These are phyloP conservation scores for Coffea eugenioides DNA, from an alignment of 257 asterid genomes.

Conservation along the genomic window DNA sequence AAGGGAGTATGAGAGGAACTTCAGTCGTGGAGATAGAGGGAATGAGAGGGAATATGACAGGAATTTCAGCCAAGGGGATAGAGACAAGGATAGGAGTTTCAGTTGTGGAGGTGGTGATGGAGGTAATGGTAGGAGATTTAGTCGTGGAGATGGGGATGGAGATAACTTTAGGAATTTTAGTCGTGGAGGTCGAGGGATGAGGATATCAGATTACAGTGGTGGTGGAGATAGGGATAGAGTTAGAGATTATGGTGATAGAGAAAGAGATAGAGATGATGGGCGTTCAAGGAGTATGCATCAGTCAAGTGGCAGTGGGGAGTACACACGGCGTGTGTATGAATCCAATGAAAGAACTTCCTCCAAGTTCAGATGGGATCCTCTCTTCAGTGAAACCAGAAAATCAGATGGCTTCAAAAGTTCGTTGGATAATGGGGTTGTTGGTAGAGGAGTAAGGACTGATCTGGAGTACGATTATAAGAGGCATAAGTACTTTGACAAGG, in stretches of 20 bases:
- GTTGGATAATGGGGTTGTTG: slow-evolving; percentile 28
- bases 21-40: slow-evolving; percentile 14
- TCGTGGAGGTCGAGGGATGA: slow-evolving; percentile 1
- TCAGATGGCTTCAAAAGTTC: slow-evolving; percentile 27
- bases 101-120: neutral
- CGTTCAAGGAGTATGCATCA: neutral
- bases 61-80: slow-evolving; percentile 7
- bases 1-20: neutral
- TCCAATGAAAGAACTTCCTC: slow-evolving; percentile 27
- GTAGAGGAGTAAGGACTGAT: slow-evolving; percentile 32
- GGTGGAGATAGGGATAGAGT: slow-evolving; percentile 23
- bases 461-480: slow-evolving; percentile 24
- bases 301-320: slow-evolving; percentile 10
- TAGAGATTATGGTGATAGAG: slow-evolving; percentile 28
- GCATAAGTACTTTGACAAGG: slow-evolving; percentile 24
- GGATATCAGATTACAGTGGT: slow-evolving; percentile 16
- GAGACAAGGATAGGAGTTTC: slow-evolving; percentile 1
- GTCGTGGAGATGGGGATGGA: slow-evolving; percentile 20
- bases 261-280: slow-evolving; percentile 21
- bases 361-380: slow-evolving; percentile 34
- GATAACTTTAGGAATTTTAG: slow-evolving; percentile 16
- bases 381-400: slow-evolving; percentile 33
- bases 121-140: neutral
- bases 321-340: slow-evolving; percentile 26
- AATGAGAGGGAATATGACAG: slow-evolving; percentile 17